These are phyloP conservation scores for Aspergillus uvarum DNA, from an alignment of 2,329 filamentous ascomycete genomes.

Conservation along the genomic window DNA sequence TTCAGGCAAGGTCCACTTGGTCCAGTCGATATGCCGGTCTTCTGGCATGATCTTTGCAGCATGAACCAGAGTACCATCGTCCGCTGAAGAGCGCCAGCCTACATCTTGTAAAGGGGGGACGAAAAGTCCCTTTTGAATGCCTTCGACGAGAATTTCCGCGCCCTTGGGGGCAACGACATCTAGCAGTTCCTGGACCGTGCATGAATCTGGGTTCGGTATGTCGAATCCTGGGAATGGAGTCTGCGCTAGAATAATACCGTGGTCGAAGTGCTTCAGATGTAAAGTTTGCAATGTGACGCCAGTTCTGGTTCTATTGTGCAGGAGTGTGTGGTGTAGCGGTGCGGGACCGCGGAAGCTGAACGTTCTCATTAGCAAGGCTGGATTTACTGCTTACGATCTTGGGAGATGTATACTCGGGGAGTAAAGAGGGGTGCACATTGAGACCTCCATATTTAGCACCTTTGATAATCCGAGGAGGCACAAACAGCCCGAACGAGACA, in stretches of 20 bases:
- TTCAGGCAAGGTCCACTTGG: constrained; percentile 52
- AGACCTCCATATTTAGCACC: constrained; percentile 77
- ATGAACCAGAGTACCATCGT: constrained; percentile 42
- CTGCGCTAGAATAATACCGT: constrained; percentile 72
- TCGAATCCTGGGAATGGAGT: constrained; percentile 57
- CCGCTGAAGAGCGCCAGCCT: constrained; percentile 27
- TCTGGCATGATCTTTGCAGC: constrained; percentile 72
- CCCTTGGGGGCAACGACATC: constrained; percentile 62
- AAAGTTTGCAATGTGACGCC: constrained; percentile 88
- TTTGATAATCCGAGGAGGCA: constrained; percentile 72
- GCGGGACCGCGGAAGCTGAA: constrained; percentile 76
- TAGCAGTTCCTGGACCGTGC: constrained; percentile 53
- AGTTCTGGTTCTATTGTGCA: constrained; percentile 60
- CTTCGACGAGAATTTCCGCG: constrained; percentile 67
- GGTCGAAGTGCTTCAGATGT: constrained; percentile 73
- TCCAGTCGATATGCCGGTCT: constrained; percentile 65
- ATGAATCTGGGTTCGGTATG: constrained; percentile 50
- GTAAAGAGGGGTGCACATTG: constrained; percentile 88
- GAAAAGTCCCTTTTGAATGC: constrained; percentile 63
- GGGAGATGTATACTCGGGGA: constrained; percentile 66
- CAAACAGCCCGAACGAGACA: constrained; percentile 90
- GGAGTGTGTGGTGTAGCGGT: constrained; percentile 80
- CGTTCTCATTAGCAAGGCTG: neutral
- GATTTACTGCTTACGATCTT: neutral
- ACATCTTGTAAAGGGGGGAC: constrained; percentile 56